Evolutionary conservation across 2,329 filamentous ascomycete genomes (phyloP), one percentile per base, ranked within the genome.

Genomic region (Chaetomium globosum): DNA sequence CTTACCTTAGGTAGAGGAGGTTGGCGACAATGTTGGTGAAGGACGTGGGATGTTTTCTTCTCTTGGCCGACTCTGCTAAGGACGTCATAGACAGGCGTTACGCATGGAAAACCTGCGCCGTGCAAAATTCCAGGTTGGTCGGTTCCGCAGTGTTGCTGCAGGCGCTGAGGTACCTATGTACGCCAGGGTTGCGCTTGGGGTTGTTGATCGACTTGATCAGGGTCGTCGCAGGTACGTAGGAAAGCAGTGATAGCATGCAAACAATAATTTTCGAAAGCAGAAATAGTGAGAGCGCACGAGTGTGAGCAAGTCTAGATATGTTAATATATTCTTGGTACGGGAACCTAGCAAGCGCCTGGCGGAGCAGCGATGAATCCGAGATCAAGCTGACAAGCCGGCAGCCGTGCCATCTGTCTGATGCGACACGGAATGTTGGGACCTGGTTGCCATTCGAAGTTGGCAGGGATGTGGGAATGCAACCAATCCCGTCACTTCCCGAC

Each of bases 61-160:
- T 57, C 10, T 54, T 65, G 54, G 60, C 39, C 49, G 55, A 64
- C 57, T 62, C n/a, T 43, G 51, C 49, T 31, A 12, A 39, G 61
- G 67, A 69, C 67, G 67, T 69, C 67, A 69, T 69, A 61, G 65
- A 67, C 54, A 58, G 60, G 31, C 39, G 48, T 30, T 43, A 36
- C 28, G 54, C 55, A 54, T 48, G 36, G 52, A 51, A 64, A 61
- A 65, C 33, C 54, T 53, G 59, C 28, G 39, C 55, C 59, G 52
- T 53, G 55, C 26, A 46, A 62, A 23, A n/a, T 53, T 6, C 39
- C 39, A 43, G 59, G 26, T 28, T 54, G 43, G 26, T 28, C 48
- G 43, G 36, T 19, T 49, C 26, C 31, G 51, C 55, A 33, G 43
- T 51, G 23, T 33, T 30, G 43, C 51, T 60, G 52, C 57, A 52